phyloP scores from a whole-genome alignment of 2,329 filamentous ascomycete species.

The Fusarium sp. region DNA sequence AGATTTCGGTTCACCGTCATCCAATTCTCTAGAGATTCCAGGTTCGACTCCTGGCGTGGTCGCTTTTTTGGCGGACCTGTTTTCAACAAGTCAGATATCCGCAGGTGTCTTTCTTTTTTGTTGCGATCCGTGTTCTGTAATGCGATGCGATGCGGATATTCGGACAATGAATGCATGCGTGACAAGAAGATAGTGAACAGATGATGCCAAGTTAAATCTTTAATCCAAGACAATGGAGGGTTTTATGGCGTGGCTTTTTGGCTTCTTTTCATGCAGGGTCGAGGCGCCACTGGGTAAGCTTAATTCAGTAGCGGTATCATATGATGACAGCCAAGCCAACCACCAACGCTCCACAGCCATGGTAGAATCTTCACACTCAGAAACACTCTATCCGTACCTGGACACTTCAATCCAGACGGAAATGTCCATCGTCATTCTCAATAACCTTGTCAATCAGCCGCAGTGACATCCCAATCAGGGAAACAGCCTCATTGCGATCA shows the following conservation, averaged over 20 bases:
- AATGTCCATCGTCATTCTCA: background rate
- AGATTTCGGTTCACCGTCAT: conserved; percentile 47
- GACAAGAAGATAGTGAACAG: background rate
- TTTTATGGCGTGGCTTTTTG: background rate
- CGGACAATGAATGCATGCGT: too few relatives aligned
- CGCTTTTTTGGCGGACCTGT: conserved; percentile 14
- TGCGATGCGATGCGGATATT: background rate
- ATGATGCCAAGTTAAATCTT: background rate
- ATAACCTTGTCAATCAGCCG: background rate
- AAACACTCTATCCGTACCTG: too few relatives aligned
- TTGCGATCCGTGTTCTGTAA: background rate
- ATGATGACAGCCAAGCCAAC: background rate
- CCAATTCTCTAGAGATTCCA: conserved; percentile 52
- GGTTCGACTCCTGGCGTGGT: conserved; percentile 56
- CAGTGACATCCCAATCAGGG: conserved; percentile 2
- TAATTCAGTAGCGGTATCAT: background rate
- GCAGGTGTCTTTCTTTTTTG: background rate
- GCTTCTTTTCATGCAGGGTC: conserved; percentile 5
- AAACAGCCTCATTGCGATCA: conserved; percentile 22
- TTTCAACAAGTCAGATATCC: too few relatives aligned
- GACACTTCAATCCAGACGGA: too few relatives aligned
- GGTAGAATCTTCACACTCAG: too few relatives aligned
- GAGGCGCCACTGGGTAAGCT: conserved; percentile 6
- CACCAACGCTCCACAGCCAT: too few relatives aligned
- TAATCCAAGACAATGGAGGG: background rate